These are phyloP conservation scores for Cladosporium oxysporum DNA, from an alignment of 2,329 filamentous ascomycete genomes.

Conservation along the genomic window DNA sequence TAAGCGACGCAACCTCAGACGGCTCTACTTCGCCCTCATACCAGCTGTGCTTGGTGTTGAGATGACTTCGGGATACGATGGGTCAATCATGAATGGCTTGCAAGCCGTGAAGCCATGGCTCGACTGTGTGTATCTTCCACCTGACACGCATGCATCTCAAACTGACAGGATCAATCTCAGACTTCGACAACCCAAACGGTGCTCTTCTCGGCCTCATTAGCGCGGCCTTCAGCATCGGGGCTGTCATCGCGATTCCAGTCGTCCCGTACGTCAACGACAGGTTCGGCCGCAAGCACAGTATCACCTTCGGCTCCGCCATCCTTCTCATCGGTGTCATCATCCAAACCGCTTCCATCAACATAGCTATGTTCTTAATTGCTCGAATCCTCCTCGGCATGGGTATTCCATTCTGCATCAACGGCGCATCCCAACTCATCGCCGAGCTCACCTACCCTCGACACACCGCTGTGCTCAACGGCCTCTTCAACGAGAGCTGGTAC, in stretches of 20 bases:
- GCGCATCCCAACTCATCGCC: constrained; percentile 16
- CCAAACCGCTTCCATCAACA: constrained; percentile 40
- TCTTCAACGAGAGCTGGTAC: constrained; percentile 19
- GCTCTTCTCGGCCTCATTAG: constrained; percentile 16
- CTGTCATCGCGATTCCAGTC: constrained; percentile 5
- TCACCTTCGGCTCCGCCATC: constrained; percentile 41
- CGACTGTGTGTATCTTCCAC: constrained; percentile 7
- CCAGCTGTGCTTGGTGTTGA: constrained; percentile 22
- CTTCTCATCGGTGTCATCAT: constrained; percentile 44
- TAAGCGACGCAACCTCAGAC: constrained; percentile 21
- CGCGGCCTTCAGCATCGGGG: constrained; percentile 14
- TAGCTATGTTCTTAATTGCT: constrained; percentile 45
- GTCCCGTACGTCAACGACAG: constrained; percentile 30
- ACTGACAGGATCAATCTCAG: neutral
- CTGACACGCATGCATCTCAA: neutral
- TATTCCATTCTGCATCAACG: constrained; percentile 21
- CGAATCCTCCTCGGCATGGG: constrained; percentile 43
- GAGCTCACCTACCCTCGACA: constrained; percentile 13
- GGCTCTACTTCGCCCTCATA: constrained; percentile 21
- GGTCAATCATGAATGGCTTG: constrained; percentile 17
- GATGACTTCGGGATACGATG: constrained; percentile 24
- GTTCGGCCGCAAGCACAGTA: constrained; percentile 41
- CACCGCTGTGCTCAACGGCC: constrained; percentile 10
- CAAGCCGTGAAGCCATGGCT: constrained; percentile 20
- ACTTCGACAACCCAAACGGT: constrained; percentile 17